Percentiles rank a stretch among this genome's conserved stretches.
phyloP scores from a whole-genome alignment of 805 yeast species.

The Ogataea allantospora region DNA sequence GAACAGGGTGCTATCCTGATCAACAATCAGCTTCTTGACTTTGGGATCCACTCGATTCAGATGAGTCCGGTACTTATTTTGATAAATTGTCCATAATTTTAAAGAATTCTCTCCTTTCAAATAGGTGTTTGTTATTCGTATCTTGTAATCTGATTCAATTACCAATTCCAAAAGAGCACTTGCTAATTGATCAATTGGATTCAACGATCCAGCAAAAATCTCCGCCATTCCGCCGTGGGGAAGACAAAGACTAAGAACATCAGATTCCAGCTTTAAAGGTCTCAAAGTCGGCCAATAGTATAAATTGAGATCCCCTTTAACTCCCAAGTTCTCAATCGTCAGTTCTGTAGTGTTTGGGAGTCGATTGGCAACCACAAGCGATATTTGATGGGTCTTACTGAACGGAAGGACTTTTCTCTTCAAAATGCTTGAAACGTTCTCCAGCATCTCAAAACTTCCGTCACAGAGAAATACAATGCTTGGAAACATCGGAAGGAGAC shows the following conservation, averaged over 20 bases:
- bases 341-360: constrained; percentile 17
- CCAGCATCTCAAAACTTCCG: constrained; percentile 14
- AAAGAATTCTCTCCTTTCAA: constrained; percentile 60
- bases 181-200: constrained; percentile 48
- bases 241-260: constrained; percentile 42
- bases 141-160: constrained; percentile 36
- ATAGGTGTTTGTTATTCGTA: constrained; percentile 53
- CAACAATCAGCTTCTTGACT: constrained; percentile 32
- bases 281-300: constrained; percentile 23
- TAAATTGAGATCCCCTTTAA: constrained; percentile 27
- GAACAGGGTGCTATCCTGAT: constrained; percentile 36
- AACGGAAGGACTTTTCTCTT: constrained; percentile 22
- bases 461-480: constrained; percentile 28
- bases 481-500: constrained; percentile 15
- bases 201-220: constrained; percentile 44
- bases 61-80: constrained; percentile 31
- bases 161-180: constrained; percentile 48
- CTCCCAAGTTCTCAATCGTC: constrained; percentile 24
- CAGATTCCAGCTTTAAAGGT: constrained; percentile 35
- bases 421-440: constrained; percentile 11
- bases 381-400: constrained; percentile 13
- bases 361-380: constrained; percentile 17
- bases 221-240: constrained; percentile 37
- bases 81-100: constrained; percentile 44
- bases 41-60: constrained; percentile 33